Evolutionary conservation across 805 yeast genomes (phyloP).

Genomic region (Dipodascus geniculatus): DNA sequence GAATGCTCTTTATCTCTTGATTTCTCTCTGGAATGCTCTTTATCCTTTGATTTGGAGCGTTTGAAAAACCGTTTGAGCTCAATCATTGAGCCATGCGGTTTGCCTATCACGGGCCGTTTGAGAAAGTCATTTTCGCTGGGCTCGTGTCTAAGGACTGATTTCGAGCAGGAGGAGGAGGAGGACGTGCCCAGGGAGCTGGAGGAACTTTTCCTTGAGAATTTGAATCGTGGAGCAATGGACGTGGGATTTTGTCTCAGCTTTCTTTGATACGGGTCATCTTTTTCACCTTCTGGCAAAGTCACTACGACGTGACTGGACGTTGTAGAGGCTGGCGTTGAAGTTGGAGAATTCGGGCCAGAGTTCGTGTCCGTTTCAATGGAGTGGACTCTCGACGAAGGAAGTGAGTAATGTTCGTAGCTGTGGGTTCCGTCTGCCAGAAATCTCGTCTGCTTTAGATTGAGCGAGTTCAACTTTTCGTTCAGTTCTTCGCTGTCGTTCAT

Average conservation of each 20-base stretch:
- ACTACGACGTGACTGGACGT: conserved; percentile 2
- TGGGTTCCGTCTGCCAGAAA: conserved; percentile 19
- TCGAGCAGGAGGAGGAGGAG: conserved; percentile 5
- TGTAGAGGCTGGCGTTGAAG: conserved; percentile 7
- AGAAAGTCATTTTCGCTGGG: background rate
- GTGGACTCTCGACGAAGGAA: conserved; percentile 21
- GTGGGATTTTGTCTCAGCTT: conserved; percentile 17
- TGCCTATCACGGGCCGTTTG: conserved; percentile 9
- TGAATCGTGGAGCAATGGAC: conserved; percentile 26
- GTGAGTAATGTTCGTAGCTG: conserved; percentile 21
- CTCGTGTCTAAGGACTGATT: conserved; percentile 4
- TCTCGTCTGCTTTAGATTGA: conserved; percentile 17
- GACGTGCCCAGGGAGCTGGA: conserved; percentile 1
- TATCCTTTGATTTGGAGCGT: conserved; percentile 6
- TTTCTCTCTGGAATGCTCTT: conserved; percentile 6
- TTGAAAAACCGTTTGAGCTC: conserved; percentile 36
- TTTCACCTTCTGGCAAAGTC: conserved; percentile 11
- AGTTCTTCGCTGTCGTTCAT: background rate
- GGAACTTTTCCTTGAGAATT: conserved; percentile 13
- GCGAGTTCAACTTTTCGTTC: conserved; percentile 14
- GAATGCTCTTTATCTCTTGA: conserved; percentile 8
- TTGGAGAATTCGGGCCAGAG: conserved; percentile 9
- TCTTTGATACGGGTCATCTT: conserved; percentile 26
- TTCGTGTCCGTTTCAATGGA: conserved; percentile 10
- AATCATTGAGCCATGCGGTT: conserved; percentile 22